These are phyloP conservation scores for Kodamaea arcana DNA, from an alignment of 1,139 yeast species.

Conservation along the genomic window DNA sequence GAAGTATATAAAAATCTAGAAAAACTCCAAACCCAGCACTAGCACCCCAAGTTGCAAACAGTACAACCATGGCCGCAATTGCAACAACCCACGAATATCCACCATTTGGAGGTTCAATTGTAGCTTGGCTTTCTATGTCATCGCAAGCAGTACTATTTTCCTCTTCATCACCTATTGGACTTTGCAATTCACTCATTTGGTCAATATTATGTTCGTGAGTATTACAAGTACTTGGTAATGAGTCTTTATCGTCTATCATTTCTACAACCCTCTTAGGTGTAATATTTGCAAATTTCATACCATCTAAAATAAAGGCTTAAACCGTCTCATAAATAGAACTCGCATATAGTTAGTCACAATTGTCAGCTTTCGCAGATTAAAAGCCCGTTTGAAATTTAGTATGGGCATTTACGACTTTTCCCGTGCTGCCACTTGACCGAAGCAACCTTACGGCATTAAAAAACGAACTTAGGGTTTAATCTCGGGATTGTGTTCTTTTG, in stretches of 20 bases:
- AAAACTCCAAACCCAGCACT: constrained; percentile 70
- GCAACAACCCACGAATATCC: constrained; percentile 73
- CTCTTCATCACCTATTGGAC: too few relatives aligned
- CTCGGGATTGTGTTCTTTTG: not conserved
- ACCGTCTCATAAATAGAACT: not conserved
- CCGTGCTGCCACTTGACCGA: too few relatives aligned
- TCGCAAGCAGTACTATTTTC: too few relatives aligned
- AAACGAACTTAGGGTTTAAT: not conserved
- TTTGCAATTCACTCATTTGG: too few relatives aligned
- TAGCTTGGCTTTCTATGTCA: not conserved
- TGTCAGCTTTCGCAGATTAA: not conserved
- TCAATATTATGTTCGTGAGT: too few relatives aligned
- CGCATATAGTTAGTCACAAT: too few relatives aligned
- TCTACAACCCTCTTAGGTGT: too few relatives aligned
- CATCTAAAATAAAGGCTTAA: too few relatives aligned
- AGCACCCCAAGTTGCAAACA: constrained; percentile 69
- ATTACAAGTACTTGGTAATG: too few relatives aligned
- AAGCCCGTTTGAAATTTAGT: not conserved
- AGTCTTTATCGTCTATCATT: too few relatives aligned
- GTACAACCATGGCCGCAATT: constrained; percentile 43
- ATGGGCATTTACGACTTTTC: too few relatives aligned
- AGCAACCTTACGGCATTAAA: not conserved
- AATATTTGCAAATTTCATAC: too few relatives aligned
- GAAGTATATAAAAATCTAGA: constrained; percentile 49
- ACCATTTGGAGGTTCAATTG: constrained; percentile 52